A percentile compares a stretch with the other conserved stretches of the same genome.
Conservation (phyloP, 345 rosid genomes). For the Punica granatum region DNA sequence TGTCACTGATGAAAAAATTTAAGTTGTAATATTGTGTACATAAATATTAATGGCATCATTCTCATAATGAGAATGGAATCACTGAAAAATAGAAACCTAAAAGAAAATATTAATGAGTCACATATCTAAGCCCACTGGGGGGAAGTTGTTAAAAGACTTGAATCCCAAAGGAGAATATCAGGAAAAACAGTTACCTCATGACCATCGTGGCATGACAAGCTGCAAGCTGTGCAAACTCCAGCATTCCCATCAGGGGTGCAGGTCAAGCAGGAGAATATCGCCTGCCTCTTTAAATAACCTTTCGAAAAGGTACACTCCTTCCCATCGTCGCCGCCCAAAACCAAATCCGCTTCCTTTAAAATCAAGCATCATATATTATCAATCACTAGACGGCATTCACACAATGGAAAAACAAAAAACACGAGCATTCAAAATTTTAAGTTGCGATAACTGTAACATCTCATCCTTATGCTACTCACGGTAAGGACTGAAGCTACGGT, state of each 20-base stretch:
- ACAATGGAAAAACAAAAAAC: background rate
- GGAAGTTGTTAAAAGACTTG: background rate
- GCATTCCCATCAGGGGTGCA: constrained; percentile 86
- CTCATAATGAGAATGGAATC: no score
- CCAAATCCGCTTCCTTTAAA: constrained; percentile 81
- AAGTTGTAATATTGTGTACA: background rate
- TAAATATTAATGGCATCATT: no score
- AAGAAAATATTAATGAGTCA: background rate
- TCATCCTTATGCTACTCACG: background rate
- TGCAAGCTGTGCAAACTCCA: constrained; percentile 95
- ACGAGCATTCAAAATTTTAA: background rate
- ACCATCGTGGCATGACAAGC: constrained; percentile 91
- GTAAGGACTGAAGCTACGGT: background rate
- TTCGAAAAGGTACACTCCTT: constrained; percentile 81
- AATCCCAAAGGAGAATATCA: background rate
- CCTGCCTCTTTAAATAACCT: constrained; percentile 91
- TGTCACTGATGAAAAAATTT: background rate
- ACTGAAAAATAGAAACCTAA: no score
- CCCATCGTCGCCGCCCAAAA: constrained; percentile 97
- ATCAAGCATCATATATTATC: constrained; percentile 4
- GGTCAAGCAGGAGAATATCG: constrained; percentile 89
- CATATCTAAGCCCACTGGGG: background rate
- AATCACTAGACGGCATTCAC: background rate
- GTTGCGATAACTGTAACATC: background rate
- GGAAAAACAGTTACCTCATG: constrained; percentile 59